Evolutionary conservation across 2,329 filamentous ascomycete genomes (phyloP), one percentile per base, ranked within the genome.

Genomic region (Beauveria pseudobassiana): DNA sequence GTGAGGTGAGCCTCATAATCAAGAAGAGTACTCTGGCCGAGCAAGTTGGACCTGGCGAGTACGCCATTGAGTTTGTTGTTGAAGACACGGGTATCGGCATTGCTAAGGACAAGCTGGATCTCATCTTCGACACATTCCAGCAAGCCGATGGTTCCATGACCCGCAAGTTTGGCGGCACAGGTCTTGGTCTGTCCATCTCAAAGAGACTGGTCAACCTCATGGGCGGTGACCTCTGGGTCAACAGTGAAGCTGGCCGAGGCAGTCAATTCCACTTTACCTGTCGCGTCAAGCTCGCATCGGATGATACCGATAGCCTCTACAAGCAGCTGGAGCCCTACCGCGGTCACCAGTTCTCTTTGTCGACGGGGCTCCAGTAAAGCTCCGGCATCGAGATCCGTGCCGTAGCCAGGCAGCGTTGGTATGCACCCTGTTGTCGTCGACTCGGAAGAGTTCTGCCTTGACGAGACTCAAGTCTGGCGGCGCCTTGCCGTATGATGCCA

Each of bases 121-220:
- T 98, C 66, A 98, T 99, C 72, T 98, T 99, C 76, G 95, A 98
- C 76, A 98, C 93, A 0, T 98, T 98, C 86, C 93, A 97, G 75
- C 95, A 98, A 78, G 95, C 95, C 22, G 95, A 98, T 73, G 93
- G 93, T 43, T 97, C 93, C 40, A 98, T 96, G 74, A 98, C 93
- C 1, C 86, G 93, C 68, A 95, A 96, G 73, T 98, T 98, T 73
- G 93, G 93, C 69, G 93, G 93, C 68, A 98, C 95, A 7, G 93
- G 93, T 67, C 84, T 98, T 10, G 93, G 93, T 67, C 78, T 98
- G 28, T 97, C 93, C 18, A 98, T 98, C 70, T 98, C 93, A 30
- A 96, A 96, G 78, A 86, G 93, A 67, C 83, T 98, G 34, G 93
- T 98, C 61, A 96, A 93, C 67, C 83, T 98, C 63, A 98, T 98